Conservation (phyloP, 176 grass and related monocot genomes). For the Aegilops speltoides region DNA sequence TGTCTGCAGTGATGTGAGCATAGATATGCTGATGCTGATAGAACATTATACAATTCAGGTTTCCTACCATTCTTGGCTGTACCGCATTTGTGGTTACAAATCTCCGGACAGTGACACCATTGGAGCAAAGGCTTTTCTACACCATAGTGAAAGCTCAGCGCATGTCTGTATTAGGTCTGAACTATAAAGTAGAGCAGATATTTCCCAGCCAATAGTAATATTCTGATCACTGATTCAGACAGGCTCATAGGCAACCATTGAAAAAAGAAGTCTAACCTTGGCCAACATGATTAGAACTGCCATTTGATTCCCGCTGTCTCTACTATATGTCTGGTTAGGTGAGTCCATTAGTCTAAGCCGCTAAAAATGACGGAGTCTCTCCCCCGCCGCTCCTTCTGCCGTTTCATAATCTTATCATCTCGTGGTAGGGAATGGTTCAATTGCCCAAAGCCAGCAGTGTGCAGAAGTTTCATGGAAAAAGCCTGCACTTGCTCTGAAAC, state of each 20-base stretch:
- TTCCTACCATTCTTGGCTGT: neutral
- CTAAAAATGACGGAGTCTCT: constrained; percentile 6
- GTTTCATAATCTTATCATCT: neutral
- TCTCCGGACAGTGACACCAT: neutral
- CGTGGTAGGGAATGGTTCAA: neutral
- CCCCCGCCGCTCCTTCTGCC: neutral
- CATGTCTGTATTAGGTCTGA: neutral
- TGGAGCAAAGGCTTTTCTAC: neutral
- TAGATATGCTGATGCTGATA: neutral
- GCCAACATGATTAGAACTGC: constrained; percentile 22
- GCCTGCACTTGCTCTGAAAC: neutral
- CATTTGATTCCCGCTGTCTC: constrained; percentile 26
- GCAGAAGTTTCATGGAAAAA: constrained; percentile 15
- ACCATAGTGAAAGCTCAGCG: constrained; percentile 25
- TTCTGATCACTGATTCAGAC: constrained; percentile 15
- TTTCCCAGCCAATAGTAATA: constrained; percentile 18
- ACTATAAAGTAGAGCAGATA: constrained; percentile 31
- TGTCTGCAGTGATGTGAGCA: neutral
- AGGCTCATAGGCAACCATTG: neutral
- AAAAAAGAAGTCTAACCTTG: constrained; percentile 24
- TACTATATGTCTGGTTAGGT: neutral
- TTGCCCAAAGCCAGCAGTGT: neutral
- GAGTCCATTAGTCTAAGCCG: constrained; percentile 26
- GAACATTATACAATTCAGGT: neutral
- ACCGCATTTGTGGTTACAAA: neutral